Evolutionary conservation across 2,329 filamentous ascomycete species (phyloP).

Genomic region (Aspergillus piperis): DNA sequence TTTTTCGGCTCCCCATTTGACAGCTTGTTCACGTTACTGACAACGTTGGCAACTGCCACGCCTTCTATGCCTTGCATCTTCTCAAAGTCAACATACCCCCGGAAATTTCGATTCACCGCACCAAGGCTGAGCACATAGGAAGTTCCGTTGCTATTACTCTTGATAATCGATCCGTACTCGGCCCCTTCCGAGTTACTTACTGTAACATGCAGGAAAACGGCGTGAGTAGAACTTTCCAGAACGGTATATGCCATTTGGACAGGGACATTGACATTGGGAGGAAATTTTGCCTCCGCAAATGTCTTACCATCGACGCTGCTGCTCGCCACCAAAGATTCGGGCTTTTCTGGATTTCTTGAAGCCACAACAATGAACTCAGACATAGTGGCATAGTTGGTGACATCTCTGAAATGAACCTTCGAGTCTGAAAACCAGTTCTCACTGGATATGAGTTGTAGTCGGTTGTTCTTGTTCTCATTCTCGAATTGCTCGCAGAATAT

Average conservation of each 20-base stretch:
- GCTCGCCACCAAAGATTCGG: conserved; percentile 71
- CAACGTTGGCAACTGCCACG: conserved; percentile 81
- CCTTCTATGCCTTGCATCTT: conserved; percentile 92
- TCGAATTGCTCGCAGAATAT: conserved; percentile 65
- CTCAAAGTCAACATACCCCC: conserved; percentile 89
- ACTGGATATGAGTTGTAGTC: conserved; percentile 72
- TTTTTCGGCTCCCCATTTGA: conserved; percentile 66
- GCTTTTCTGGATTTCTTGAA: conserved; percentile 62
- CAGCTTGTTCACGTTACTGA: conserved; percentile 70
- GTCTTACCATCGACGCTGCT: conserved; percentile 80
- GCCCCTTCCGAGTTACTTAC: conserved; percentile 66
- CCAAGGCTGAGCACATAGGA: conserved; percentile 84
- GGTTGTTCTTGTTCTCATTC: conserved; percentile 63
- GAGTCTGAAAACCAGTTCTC: conserved; percentile 73
- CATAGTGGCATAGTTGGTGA: conserved; percentile 90
- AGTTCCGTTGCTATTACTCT: conserved; percentile 98
- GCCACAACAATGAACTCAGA: conserved; percentile 94
- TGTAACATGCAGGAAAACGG: conserved; percentile 90
- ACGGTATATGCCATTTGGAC: conserved; percentile 87
- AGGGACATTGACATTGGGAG: conserved; percentile 75
- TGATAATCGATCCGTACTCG: conserved; percentile 84
- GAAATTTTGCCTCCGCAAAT: conserved; percentile 84
- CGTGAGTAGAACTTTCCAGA: conserved; percentile 90
- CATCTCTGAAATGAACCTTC: conserved; percentile 66
- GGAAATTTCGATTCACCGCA: conserved; percentile 76